Conservation (phyloP, 192 early-diverging fungal species). For the Coemansia sp. region DNA sequence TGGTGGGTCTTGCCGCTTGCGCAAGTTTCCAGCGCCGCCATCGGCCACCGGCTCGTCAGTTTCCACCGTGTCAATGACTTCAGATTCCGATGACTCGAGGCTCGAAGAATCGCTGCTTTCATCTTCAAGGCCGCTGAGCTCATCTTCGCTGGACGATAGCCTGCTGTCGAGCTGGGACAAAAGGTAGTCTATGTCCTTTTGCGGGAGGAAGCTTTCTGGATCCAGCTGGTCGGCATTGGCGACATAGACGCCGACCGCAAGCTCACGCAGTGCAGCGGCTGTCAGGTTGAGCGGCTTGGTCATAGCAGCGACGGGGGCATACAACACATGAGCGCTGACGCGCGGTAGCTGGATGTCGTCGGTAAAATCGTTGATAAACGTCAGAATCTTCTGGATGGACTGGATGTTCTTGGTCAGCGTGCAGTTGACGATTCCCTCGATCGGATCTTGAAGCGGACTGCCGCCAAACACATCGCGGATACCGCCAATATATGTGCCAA, state of each 20-base stretch:
- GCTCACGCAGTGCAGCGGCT: conserved; percentile 13
- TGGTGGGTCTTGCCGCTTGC: background rate
- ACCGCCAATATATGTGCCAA: conserved; percentile 31
- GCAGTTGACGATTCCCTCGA: conserved; percentile 54
- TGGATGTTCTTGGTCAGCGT: conserved; percentile 49
- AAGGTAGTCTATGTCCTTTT: background rate
- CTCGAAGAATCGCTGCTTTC: background rate
- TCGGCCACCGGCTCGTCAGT: background rate
- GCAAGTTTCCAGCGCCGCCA: conserved; percentile 1
- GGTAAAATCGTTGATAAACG: conserved; percentile 38
- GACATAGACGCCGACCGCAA: conserved; percentile 44
- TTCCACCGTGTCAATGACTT: background rate
- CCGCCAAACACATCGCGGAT: conserved; percentile 40
- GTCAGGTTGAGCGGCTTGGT: conserved; percentile 39
- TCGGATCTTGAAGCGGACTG: conserved; percentile 29
- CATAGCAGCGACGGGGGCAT: conserved; percentile 13
- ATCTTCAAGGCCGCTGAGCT: background rate
- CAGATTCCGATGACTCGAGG: background rate
- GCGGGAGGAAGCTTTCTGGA: conserved; percentile 22
- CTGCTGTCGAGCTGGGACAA: background rate
- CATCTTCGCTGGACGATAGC: background rate
- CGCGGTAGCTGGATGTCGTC: conserved; percentile 36
- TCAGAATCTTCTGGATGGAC: conserved; percentile 35
- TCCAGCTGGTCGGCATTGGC: conserved; percentile 29
- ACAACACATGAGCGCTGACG: conserved; percentile 26